These are phyloP conservation scores for Allium sativum DNA, from an alignment of 106 monocot species.

Conservation along the genomic window DNA sequence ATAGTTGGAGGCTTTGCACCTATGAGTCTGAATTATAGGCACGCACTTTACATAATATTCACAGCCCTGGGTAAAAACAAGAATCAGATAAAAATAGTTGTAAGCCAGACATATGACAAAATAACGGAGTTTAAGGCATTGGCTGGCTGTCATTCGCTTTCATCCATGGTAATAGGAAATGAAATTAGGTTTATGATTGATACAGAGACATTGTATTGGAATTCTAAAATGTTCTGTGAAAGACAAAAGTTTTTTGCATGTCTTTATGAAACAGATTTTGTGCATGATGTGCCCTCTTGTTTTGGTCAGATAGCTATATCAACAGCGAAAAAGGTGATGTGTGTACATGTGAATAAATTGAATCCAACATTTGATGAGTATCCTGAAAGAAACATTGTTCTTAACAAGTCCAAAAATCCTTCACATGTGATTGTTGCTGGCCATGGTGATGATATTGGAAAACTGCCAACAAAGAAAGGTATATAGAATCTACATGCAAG, in stretches of 20 bases:
- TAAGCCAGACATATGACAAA: conserved; percentile 80
- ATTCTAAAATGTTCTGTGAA: conserved; percentile 80
- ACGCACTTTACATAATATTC: conserved; percentile 66
- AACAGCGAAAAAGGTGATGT: conserved; percentile 80
- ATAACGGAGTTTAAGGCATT: conserved; percentile 92
- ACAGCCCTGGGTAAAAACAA: conserved; percentile 93
- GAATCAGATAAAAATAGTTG: conserved; percentile 88
- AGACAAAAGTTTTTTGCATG: conserved; percentile 64
- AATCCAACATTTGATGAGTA: conserved; percentile 88
- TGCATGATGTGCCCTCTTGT: conserved; percentile 91
- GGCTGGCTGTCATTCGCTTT: conserved; percentile 87
- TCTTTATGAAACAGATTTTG: conserved; percentile 58
- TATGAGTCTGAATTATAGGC: conserved; percentile 81
- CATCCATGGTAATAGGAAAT: conserved; percentile 75
- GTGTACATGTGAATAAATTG: conserved; percentile 93
- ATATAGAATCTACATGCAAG: no score
- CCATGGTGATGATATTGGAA: no score
- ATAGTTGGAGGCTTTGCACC: conserved; percentile 91
- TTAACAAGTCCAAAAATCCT: conserved; percentile 82
- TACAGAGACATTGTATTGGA: conserved; percentile 88
- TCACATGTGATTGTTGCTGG: no score
- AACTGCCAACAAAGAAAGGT: no score
- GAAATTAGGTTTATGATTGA: conserved; percentile 79
- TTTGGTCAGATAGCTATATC: conserved; percentile 84
- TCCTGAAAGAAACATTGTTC: conserved; percentile 76